These are phyloP conservation scores for Nemania serpens DNA, from an alignment of 2,329 filamentous ascomycete genomes.

Conservation along the genomic window DNA sequence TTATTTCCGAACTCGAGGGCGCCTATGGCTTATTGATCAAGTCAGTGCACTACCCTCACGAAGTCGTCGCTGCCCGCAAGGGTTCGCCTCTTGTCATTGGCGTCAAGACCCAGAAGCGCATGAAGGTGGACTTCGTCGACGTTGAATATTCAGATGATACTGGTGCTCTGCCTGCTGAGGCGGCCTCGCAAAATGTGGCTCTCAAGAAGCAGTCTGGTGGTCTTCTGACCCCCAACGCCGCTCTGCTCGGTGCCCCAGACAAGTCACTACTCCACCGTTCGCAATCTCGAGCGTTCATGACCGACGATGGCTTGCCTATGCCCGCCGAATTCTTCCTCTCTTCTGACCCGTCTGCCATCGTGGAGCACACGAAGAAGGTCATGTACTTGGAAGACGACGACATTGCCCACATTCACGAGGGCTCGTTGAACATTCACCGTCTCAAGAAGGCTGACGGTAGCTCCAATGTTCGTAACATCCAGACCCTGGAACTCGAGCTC, in stretches of 20 bases:
- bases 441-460: constrained; percentile 95
- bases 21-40: constrained; percentile 97
- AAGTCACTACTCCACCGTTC: constrained; percentile 98
- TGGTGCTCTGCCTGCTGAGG: constrained; percentile 83
- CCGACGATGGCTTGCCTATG: constrained; percentile 96
- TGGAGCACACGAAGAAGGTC: constrained; percentile 99
- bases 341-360: constrained; percentile 95
- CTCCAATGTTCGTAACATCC: constrained; percentile 96
- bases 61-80: constrained; percentile 97
- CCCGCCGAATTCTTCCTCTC: constrained; percentile 99
- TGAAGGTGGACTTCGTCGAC: constrained; percentile 99
- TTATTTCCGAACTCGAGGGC: constrained; percentile 97
- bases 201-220: constrained; percentile 82
- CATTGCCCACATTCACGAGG: constrained; percentile 99
- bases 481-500: constrained; percentile 97
- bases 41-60: constrained; percentile 97
- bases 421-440: constrained; percentile 97
- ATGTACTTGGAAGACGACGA: constrained; percentile 99
- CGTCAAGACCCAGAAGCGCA: constrained; percentile 95
- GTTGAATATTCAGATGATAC: constrained; percentile 94
- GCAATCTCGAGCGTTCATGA: constrained; percentile 98
- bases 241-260: constrained; percentile 85
- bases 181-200: constrained; percentile 93
- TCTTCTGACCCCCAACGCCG: constrained; percentile 64
- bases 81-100: constrained; percentile 97